A percentile compares a stretch with the other conserved stretches of the same genome.
These are phyloP conservation scores for Grigorovia humatica DNA, from an alignment of 805 yeast species.

Conservation along the genomic window DNA sequence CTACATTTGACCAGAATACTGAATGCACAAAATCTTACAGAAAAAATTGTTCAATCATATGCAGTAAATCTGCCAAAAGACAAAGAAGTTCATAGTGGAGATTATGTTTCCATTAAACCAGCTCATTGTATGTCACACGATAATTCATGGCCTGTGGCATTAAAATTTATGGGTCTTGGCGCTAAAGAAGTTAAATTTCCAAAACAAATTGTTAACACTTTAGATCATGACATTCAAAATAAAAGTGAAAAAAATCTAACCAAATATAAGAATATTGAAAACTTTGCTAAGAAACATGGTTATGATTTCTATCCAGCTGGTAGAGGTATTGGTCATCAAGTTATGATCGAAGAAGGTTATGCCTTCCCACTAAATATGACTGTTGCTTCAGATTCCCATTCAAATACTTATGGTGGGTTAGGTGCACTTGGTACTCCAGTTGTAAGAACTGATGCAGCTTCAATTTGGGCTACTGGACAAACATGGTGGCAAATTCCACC, in stretches of 20 bases:
- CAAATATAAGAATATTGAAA: constrained; percentile 80
- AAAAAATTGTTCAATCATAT: constrained; percentile 87
- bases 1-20: constrained; percentile 14
- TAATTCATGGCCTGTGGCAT: constrained; percentile 98
- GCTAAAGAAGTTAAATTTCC: constrained; percentile 75
- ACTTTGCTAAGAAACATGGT: constrained; percentile 82
- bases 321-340: constrained; percentile 97
- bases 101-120: constrained; percentile 88
- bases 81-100: constrained; percentile 77
- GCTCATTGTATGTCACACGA: constrained; percentile 99
- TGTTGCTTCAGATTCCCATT: constrained; percentile 96
- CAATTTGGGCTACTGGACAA: constrained; percentile 99
- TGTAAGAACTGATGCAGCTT: constrained; percentile 97
- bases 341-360: constrained; percentile 98
- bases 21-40: constrained; percentile 72
- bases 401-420: constrained; percentile 95
- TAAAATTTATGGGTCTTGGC: constrained; percentile 91
- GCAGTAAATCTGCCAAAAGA: constrained; percentile 77
- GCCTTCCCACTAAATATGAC: constrained; percentile 90
- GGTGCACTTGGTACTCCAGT: constrained; percentile 96
- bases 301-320: constrained; percentile 98
- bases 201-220: constrained; percentile 87
- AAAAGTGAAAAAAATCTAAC: constrained; percentile 77
- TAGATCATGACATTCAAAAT: constrained; percentile 98
- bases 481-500: constrained; percentile 99